phyloP scores from a whole-genome alignment of 2,329 filamentous ascomycete species.

The Venturia nashicola region DNA sequence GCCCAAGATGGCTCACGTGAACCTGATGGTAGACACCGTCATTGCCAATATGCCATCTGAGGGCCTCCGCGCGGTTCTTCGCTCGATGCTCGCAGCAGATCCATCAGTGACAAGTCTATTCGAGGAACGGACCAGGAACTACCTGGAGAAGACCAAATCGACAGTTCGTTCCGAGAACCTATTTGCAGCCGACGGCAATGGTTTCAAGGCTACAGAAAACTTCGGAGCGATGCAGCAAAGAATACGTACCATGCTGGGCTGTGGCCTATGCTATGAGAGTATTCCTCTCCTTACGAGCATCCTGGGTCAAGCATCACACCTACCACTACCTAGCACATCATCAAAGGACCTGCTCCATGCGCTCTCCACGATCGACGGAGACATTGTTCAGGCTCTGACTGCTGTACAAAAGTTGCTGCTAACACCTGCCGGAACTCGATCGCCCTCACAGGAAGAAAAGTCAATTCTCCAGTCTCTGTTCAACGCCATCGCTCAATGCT shows the following conservation, averaged over 20 bases:
- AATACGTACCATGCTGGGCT: slow-evolving; percentile 22
- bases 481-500: background rate
- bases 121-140: slow-evolving; percentile 20
- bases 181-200: background rate
- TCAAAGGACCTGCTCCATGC: slow-evolving; percentile 12
- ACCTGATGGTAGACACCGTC: slow-evolving; percentile 36
- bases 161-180: background rate
- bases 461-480: background rate
- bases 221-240: slow-evolving; percentile 14
- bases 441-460: slow-evolving; percentile 13
- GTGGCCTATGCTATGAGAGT: slow-evolving; percentile 21
- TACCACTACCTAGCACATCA: background rate
- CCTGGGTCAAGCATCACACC: slow-evolving; percentile 16
- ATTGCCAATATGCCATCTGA: slow-evolving; percentile 30
- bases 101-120: slow-evolving; percentile 21
- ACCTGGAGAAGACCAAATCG: slow-evolving; percentile 15
- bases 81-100: slow-evolving; percentile 20
- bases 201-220: background rate
- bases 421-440: slow-evolving; percentile 13
- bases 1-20: slow-evolving; percentile 28
- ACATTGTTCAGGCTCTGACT: slow-evolving; percentile 25
- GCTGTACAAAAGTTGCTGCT: slow-evolving; percentile 23
- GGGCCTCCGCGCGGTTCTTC: slow-evolving; percentile 27
- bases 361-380: slow-evolving; percentile 23
- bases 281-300: slow-evolving; percentile 10